Percentiles rank a stretch among this genome's conserved stretches.
Evolutionary conservation across 805 yeast species (phyloP).

Genomic region (Trichomonascus vanleenenianus): DNA sequence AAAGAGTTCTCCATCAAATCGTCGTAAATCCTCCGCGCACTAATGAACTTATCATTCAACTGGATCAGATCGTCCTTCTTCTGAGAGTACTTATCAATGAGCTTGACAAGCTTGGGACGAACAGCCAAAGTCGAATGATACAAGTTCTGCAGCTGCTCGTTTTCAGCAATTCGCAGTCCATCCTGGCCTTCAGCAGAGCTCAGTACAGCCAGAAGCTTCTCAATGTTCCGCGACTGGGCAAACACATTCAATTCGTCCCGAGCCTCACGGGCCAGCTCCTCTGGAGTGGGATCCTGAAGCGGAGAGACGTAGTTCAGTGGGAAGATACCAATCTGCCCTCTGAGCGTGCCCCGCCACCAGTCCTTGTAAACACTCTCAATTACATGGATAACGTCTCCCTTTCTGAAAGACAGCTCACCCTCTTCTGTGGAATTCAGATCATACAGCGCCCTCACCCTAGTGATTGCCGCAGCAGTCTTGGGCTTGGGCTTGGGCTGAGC

Average conservation of each 20-base stretch:
- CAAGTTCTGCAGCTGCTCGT: constrained; percentile 63
- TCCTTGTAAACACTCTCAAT: constrained; percentile 83
- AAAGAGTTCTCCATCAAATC: constrained; percentile 50
- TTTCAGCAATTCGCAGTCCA: constrained; percentile 34
- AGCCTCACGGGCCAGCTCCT: constrained; percentile 46
- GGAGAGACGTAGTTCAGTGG: constrained; percentile 89
- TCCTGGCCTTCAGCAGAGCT: constrained; percentile 30
- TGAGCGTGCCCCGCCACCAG: constrained; percentile 90
- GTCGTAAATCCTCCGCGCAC: constrained; percentile 64
- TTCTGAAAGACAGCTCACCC: constrained; percentile 79
- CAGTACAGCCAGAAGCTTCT: constrained; percentile 54
- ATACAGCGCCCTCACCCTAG: constrained; percentile 76
- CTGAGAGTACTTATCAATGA: constrained; percentile 69
- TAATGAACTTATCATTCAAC: constrained; percentile 60
- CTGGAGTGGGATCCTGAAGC: constrained; percentile 54
- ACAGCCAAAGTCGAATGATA: constrained; percentile 67
- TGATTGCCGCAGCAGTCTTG: constrained; percentile 34
- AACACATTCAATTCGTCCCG: constrained; percentile 48
- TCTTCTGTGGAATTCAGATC: constrained; percentile 72
- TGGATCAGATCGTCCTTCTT: constrained; percentile 71
- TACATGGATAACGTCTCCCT: constrained; percentile 83
- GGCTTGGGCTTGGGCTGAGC: constrained; percentile 11
- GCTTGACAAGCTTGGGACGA: constrained; percentile 64
- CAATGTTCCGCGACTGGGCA: constrained; percentile 52
- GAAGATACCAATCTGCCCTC: constrained; percentile 78